Evolutionary conservation across 768 basidiomycete species (phyloP).

Genomic region (Mycena polygramma): DNA sequence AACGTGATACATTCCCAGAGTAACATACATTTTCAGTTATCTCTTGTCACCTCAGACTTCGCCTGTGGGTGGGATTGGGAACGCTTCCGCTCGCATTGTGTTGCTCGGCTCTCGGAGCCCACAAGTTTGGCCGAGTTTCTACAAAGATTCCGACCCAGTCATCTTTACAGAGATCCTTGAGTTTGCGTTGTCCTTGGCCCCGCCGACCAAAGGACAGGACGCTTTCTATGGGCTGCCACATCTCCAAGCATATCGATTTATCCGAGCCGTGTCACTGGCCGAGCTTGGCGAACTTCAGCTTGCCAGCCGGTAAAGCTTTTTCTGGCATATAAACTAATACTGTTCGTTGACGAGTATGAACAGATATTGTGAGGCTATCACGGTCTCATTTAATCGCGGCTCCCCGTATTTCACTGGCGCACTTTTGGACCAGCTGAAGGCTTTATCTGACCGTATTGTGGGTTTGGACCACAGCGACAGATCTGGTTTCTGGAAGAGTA

Average conservation of each 20-base stretch:
- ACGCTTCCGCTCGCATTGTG: constrained; percentile 74
- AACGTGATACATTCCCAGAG: constrained; percentile 14
- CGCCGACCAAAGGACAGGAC: constrained; percentile 87
- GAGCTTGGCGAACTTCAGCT: constrained; percentile 85
- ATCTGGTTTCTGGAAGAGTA: constrained; percentile 87
- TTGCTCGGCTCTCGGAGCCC: constrained; percentile 82
- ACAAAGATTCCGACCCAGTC: constrained; percentile 79
- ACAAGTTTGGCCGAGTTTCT: constrained; percentile 60
- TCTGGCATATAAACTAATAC: neutral
- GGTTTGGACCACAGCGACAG: constrained; percentile 83
- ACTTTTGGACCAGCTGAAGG: constrained; percentile 81
- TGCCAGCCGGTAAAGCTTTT: constrained; percentile 76
- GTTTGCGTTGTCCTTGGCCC: constrained; percentile 86
- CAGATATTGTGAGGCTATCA: constrained; percentile 95
- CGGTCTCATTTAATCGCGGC: constrained; percentile 69
- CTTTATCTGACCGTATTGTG: constrained; percentile 82
- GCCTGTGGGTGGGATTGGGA: constrained; percentile 77
- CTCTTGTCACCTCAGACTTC: constrained; percentile 88
- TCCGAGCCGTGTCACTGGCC: constrained; percentile 80
- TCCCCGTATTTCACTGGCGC: constrained; percentile 77
- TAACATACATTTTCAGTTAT: constrained; percentile 65
- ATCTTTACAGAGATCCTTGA: constrained; percentile 93
- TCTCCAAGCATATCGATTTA: constrained; percentile 88
- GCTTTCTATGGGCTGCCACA: constrained; percentile 85
- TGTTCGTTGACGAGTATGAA: constrained; percentile 4